A percentile compares a stretch with the other conserved stretches of the same genome.
Conservation (phyloP, 1,284 basidiomycete genomes). For the Apiotrichum sp. region DNA sequence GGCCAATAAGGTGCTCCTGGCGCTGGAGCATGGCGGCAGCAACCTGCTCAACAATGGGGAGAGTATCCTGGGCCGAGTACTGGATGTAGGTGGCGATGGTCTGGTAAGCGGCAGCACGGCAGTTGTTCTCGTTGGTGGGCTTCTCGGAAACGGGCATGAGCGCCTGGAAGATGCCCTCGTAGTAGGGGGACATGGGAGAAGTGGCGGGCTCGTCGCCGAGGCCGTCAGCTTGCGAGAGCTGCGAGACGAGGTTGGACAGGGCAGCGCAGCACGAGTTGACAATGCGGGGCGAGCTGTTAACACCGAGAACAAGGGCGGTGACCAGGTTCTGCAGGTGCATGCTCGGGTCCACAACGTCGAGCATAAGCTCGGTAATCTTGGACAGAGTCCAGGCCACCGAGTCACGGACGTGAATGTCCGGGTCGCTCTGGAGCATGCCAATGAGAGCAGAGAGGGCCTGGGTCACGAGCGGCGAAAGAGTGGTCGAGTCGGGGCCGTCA, state of each 20-base stretch:
- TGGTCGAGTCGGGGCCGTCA: slow-evolving; percentile 80
- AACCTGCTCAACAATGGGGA: slow-evolving; percentile 76
- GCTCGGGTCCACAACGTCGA: slow-evolving; percentile 81
- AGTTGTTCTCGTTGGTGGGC: slow-evolving; percentile 81
- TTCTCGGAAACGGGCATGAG: slow-evolving; percentile 76
- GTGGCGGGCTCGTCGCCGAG: slow-evolving; percentile 50
- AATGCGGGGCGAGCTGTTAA: slow-evolving; percentile 73
- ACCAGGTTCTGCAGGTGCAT: slow-evolving; percentile 80
- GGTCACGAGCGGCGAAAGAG: slow-evolving; percentile 77
- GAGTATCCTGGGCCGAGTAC: slow-evolving; percentile 72
- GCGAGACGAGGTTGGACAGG: slow-evolving; percentile 88
- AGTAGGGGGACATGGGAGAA: slow-evolving; percentile 76
- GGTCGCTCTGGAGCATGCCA: slow-evolving; percentile 82
- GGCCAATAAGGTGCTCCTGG: slow-evolving; percentile 78
- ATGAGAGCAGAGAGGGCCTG: slow-evolving; percentile 92
- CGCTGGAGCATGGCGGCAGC: slow-evolving; percentile 73
- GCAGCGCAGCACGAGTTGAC: slow-evolving; percentile 95
- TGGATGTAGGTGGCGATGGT: slow-evolving; percentile 82
- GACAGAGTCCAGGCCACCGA: slow-evolving; percentile 98
- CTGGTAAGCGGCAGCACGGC: slow-evolving; percentile 92
- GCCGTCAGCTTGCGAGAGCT: slow-evolving; percentile 58
- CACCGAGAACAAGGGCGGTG: slow-evolving; percentile 71
- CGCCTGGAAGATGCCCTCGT: slow-evolving; percentile 76
- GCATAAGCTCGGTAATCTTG: slow-evolving; percentile 85
- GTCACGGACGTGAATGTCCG: slow-evolving; percentile 83